phyloP scores from a whole-genome alignment of 495 filamentous ascomycete species.

The Penicillium coffeae region DNA sequence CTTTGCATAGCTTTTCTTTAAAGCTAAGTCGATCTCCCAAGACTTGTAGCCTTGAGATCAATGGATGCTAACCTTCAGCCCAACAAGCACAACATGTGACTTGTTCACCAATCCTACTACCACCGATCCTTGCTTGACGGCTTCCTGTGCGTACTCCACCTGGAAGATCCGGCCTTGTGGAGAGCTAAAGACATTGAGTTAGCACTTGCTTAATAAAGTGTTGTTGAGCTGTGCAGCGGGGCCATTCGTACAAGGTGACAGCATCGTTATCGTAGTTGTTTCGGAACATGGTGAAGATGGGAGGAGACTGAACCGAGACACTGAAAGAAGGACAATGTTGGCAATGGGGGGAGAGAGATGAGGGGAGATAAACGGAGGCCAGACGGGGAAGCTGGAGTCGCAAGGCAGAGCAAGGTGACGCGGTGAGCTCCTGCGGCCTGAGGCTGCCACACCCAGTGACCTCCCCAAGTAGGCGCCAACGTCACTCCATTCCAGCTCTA shows the following conservation, averaged over 20 bases:
- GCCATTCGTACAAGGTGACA: slow-evolving; percentile 83
- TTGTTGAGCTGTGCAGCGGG: slow-evolving; percentile 23
- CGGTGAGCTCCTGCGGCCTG: slow-evolving; percentile 37
- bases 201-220: slow-evolving; percentile 16
- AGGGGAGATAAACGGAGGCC: slow-evolving; percentile 10
- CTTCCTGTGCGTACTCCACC: slow-evolving; percentile 97
- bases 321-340: slow-evolving; percentile 5
- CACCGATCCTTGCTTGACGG: slow-evolving; percentile 97
- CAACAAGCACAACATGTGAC: slow-evolving; percentile 93
- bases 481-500: slow-evolving; percentile 27
- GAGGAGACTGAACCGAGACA: slow-evolving; percentile 5
- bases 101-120: slow-evolving; percentile 96
- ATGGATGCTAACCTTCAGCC: slow-evolving; percentile 72
- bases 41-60: neutral
- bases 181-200: slow-evolving; percentile 57
- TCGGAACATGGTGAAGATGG: slow-evolving; percentile 74
- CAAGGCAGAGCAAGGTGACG: slow-evolving; percentile 30
- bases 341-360: slow-evolving; percentile 8
- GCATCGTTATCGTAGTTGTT: slow-evolving; percentile 99
- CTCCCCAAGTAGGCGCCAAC: slow-evolving; percentile 29
- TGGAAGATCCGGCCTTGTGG: slow-evolving; percentile 99
- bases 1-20: neutral
- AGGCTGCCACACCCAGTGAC: slow-evolving; percentile 31
- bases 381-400: slow-evolving; percentile 26
- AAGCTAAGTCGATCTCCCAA: neutral